Evolutionary conservation across 2,329 filamentous ascomycete genomes (phyloP), one percentile per base, ranked within the genome.

Genomic region (Claviceps purpurea): DNA sequence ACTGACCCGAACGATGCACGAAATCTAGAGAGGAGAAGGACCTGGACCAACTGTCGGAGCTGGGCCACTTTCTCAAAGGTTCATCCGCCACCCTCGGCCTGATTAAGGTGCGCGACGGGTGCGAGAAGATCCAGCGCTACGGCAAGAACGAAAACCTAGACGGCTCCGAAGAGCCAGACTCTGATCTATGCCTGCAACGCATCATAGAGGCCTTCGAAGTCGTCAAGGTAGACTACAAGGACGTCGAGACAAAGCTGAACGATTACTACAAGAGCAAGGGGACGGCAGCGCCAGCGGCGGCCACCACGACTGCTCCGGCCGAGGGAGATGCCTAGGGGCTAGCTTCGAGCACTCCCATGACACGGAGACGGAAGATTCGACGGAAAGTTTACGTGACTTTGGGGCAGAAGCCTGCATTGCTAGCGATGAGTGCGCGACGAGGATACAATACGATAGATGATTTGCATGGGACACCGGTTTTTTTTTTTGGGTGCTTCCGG

Each of bases 31-130:
- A 80, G 58, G 67, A 77, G 2, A 76, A 79, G 62, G 75, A 95
- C 54, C 80, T 97, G 53, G 68, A 72, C n/a, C 73, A 82, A 58
- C 80, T 97, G 40, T 95, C 89, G 38, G 77, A 79, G 50, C 82
- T 95, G 37, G 93, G 93, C 43, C 93, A 98, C 71, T 98, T 95
- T 72, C 77, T 98, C 60, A 98, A 98, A 72, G 93, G 93, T 55
- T 97, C 91, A 6, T 96, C 91, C 8, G 91, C 93, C 41, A 96
- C 93, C 4, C 78, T 98, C 51, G 93, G 93, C 46, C 79, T 97
- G 52, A 84, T 79, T 62, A 94, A 94, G 68, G 85, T 98, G 61
- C 87, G 89, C 67, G 89, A 96, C 63, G 85, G 82, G 56, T 98
- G 93, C 72, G 90, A 97, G 71, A 89, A 94, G 75, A 96, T 98